Base-by-base conservation (phyloP, 441 rosid species). In the Adansonia gregorii region DNA sequence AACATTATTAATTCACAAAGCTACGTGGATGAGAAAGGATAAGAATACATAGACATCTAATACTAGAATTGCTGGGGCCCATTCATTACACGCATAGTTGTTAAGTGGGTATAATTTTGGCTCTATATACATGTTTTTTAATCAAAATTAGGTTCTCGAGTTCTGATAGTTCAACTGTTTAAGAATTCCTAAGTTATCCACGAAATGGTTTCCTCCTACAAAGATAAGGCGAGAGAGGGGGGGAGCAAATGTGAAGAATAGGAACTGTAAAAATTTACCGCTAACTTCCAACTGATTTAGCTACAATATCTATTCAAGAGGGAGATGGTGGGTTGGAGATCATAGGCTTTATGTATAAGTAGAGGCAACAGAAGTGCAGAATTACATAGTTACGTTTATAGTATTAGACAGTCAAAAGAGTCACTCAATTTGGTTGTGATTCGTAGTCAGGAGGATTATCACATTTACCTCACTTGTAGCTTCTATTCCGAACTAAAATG, bases 381-480 rank as follows among this genome's bases (percentile, higher is more conserved):
- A 72, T 31, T 31, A 72, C 27, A 35, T 12, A 54, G 17, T 24
- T 49, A 54, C 43, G 4, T 64, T 35, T 35, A 64, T 69, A 45
- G 56, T 31, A 51, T 24, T 70, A 49, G 56, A 49, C 3, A 51
- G 59, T 48, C 60, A 70, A 31, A 22, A 51, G 73, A 46, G 59
- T 51, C 60, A 11, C 60, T 48, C 55, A 46, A 17, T 69, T 72
- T 31, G 15, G 19, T 72, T 72, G 55, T 54, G 64, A 54, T n/a
- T n/a, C 15, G 15, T 3, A 14, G 59, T 54, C 49, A 54, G 49
- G 63, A 51, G 27, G 60, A 7, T 17, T 31, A 75, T 51, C 56
- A 48, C 71, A 75, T 63, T 46, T 31, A 17, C 78, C 71, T 49
- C 64, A 55, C 70, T 75, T 63, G 55, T 63, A 31, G 27, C 59